A percentile compares a stretch with the other conserved stretches of the same genome.
Conservation (phyloP, 257 asterid genomes). For the Cordia subcordata region DNA sequence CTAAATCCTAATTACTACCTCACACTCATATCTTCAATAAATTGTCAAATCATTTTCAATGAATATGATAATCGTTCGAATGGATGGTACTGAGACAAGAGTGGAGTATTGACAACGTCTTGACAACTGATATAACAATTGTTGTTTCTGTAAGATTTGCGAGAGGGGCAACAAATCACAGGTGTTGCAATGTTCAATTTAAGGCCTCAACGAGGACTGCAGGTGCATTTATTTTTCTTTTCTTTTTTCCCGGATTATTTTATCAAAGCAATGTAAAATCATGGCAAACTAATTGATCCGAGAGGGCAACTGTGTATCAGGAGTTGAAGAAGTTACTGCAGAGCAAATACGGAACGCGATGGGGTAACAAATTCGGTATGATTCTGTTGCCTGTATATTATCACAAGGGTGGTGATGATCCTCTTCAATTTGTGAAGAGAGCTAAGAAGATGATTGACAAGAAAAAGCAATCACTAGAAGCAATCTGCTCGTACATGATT, state of each 20-base stretch:
- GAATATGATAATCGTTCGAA: too few species aligned
- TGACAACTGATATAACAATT: too few species aligned
- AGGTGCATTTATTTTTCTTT: constrained; percentile 28
- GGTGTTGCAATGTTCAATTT: constrained; percentile 79
- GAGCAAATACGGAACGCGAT: constrained; percentile 15
- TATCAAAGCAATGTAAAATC: background rate
- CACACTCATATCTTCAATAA: too few species aligned
- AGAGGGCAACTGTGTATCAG: constrained; percentile 15
- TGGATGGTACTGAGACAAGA: too few species aligned
- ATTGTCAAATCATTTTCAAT: too few species aligned
- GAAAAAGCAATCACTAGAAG: constrained; percentile 76
- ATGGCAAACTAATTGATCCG: background rate
- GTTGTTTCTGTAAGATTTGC: constrained; percentile 23
- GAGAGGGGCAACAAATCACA: constrained; percentile 57
- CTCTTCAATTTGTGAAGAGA: constrained; percentile 50
- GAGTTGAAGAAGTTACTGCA: constrained; percentile 43
- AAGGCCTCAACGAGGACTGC: constrained; percentile 58
- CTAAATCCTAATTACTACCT: too few species aligned
- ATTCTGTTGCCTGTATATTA: constrained; percentile 58
- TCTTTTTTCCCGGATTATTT: background rate
- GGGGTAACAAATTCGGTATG: constrained; percentile 79
- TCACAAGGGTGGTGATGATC: constrained; percentile 37
- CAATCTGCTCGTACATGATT: constrained; percentile 49
- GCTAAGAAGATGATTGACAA: constrained; percentile 73
- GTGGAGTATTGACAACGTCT: too few species aligned